Conservation (phyloP, 768 basidiomycete genomes). For the Amyloporia xantha region DNA sequence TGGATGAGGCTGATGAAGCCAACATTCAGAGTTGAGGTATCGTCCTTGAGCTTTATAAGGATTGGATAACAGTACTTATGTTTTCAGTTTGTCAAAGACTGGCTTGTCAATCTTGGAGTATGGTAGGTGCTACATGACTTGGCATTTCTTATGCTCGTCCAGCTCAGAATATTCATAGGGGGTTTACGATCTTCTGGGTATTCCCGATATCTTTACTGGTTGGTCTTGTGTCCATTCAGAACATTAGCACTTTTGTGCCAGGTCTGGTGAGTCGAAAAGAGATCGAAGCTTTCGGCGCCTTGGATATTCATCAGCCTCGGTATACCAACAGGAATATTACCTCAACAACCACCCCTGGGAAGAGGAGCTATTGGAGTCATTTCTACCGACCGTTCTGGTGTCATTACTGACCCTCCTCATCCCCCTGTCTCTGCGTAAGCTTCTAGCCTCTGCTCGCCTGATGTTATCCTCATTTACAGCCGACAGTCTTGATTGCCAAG, state of each 20-base stretch:
- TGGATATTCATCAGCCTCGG: too few species aligned
- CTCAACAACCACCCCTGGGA: constrained; percentile 64
- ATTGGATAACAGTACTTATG: too few species aligned
- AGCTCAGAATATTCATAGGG: constrained; percentile 37
- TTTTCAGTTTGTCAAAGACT: constrained; percentile 63
- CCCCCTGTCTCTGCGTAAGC: constrained; percentile 58
- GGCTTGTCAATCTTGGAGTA: constrained; percentile 71
- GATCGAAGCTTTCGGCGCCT: too few species aligned
- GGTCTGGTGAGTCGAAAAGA: constrained; percentile 57
- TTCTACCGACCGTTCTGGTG: constrained; percentile 77
- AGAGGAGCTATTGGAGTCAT: constrained; percentile 63
- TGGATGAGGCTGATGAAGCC: constrained; percentile 75
- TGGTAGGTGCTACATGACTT: constrained; percentile 39
- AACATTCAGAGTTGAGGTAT: constrained; percentile 58
- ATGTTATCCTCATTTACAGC: too few species aligned
- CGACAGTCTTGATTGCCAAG: constrained; percentile 64
- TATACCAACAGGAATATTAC: constrained; percentile 67
- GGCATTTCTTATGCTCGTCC: not conserved
- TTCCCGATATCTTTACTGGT: constrained; percentile 73
- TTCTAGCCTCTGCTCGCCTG: too few species aligned
- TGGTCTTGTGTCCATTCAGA: constrained; percentile 68
- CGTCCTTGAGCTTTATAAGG: not conserved
- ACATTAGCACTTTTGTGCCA: constrained; percentile 63
- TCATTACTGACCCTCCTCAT: constrained; percentile 74
- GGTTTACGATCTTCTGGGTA: constrained; percentile 66